Percentiles rank a stretch among this genome's conserved stretches.
phyloP scores from a whole-genome alignment of 179 eudicot genomes.

The Beta corolliflora region DNA sequence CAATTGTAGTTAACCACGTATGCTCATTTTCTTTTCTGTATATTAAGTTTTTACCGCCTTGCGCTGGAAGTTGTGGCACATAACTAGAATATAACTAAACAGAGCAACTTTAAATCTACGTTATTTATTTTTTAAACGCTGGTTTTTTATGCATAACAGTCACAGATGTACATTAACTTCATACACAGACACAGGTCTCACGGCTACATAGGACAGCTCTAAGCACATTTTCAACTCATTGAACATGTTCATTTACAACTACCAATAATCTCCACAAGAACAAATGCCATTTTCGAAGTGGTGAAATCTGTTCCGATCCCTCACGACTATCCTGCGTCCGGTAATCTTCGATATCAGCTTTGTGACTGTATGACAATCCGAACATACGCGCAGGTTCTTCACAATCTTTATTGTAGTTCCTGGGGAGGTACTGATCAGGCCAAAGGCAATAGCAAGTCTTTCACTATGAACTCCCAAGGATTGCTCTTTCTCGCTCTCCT shows the following conservation, averaged over 20 bases:
- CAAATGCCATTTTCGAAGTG: slow-evolving; percentile 59
- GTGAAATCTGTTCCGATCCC: slow-evolving; percentile 67
- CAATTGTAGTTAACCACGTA: too few relatives aligned
- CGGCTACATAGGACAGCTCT: neutral
- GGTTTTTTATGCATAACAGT: too few relatives aligned
- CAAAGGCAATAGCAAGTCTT: slow-evolving; percentile 65
- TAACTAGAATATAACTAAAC: too few relatives aligned
- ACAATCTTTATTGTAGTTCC: slow-evolving; percentile 57
- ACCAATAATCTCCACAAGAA: slow-evolving; percentile 79
- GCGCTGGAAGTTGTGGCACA: too few relatives aligned
- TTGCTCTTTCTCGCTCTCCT: slow-evolving; percentile 46
- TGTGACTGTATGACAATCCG: slow-evolving; percentile 64
- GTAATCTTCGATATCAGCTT: slow-evolving; percentile 60
- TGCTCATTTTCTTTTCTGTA: too few relatives aligned
- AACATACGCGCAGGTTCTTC: slow-evolving; percentile 61
- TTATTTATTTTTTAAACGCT: too few relatives aligned
- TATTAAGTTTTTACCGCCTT: too few relatives aligned
- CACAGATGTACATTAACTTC: too few relatives aligned
- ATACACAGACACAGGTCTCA: neutral
- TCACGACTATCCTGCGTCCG: slow-evolving; percentile 55
- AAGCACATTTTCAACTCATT: neutral
- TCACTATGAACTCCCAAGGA: slow-evolving; percentile 67
- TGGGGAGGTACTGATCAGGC: slow-evolving; percentile 58
- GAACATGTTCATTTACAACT: neutral
- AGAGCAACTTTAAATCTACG: too few relatives aligned